Base-by-base conservation (phyloP, 345 rosid species). In the Linum trigynum region DNA sequence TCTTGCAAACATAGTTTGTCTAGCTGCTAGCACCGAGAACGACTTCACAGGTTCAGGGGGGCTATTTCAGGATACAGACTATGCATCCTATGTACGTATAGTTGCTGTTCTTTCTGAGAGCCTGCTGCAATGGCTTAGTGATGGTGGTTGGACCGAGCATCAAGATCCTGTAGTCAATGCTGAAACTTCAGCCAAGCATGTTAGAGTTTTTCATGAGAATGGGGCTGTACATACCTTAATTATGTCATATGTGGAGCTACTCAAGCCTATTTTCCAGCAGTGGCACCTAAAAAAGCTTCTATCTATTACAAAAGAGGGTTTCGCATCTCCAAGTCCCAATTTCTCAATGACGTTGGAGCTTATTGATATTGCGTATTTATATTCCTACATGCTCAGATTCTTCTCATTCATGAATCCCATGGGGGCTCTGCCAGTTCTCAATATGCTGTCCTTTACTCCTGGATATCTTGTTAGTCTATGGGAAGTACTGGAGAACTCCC, bases 361-460 rank as follows among this genome's bases (percentile, higher is more conserved):
- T 67, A 76, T 85, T 70, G 87, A 90, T 68, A 74, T 92, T 72
- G 83, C 86, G 63, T 79, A 88, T 69, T 86, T 88, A 63, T 92
- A 92, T 75, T 90, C 97, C 50, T 79, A 78, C 79, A 79, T 88
- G 82, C 85, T 92, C 74, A 84, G 94, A 78, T 80, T 92, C 70
- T 90, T 80, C 80, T 71, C 86, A 12, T 64, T 77, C 72, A 66
- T 82, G 65, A 86, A 85, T 79, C 87, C 94, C 50, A 63, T 65
- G 40, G 96, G 97, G 42, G 74, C 89, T 3, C 79, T 90, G 77
- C 89, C 96, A 74, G 80, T 90, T 57, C 98, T 92, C 66, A 92
- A 92, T 71, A 84, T 88, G 90, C 78, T 92, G 51, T 81, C 98
- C 71, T 92, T 92, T 76, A 81, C 87, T 63, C 96, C 97, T 74